These are phyloP conservation scores for Aciculosporium take DNA, from an alignment of 2,329 filamentous ascomycete genomes.

Conservation along the genomic window DNA sequence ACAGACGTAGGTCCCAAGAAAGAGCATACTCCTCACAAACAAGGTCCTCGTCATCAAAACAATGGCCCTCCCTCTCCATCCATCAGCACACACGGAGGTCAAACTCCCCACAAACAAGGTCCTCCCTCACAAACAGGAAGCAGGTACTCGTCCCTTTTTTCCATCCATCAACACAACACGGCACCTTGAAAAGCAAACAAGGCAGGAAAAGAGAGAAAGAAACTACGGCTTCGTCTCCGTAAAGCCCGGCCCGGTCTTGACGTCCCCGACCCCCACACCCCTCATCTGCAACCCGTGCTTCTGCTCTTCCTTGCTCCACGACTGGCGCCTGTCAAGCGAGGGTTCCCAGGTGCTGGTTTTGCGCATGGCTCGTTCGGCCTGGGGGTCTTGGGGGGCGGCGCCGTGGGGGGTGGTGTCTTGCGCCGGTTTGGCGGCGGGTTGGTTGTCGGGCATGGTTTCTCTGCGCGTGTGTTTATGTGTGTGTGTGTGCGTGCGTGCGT, in stretches of 20 bases:
- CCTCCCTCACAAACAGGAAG: neutral
- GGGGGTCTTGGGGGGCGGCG: neutral
- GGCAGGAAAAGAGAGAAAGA: neutral
- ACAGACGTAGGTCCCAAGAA: too few relatives aligned
- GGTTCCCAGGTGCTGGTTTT: slow-evolving; percentile 29
- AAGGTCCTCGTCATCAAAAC: too few relatives aligned
- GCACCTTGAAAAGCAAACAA: neutral
- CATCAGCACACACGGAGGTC: too few relatives aligned
- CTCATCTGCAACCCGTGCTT: slow-evolving; percentile 38
- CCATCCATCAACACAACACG: too few relatives aligned
- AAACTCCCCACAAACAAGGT: too few relatives aligned
- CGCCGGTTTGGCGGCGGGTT: too few relatives aligned
- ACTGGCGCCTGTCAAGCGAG: slow-evolving; percentile 29
- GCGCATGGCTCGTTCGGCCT: neutral
- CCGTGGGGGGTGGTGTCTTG: neutral
- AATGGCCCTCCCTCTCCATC: too few relatives aligned
- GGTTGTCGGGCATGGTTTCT: too few relatives aligned
- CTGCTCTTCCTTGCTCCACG: slow-evolving; percentile 39
- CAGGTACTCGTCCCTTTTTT: too few relatives aligned
- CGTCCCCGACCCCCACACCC: slow-evolving; percentile 19
- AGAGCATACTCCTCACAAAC: too few relatives aligned
- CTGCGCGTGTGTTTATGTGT: too few relatives aligned
- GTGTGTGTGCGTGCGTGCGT: too few relatives aligned
- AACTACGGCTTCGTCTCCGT: slow-evolving; percentile 18
- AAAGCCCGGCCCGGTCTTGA: slow-evolving; percentile 27